These are phyloP conservation scores for Neurospora cerealis DNA, from an alignment of 495 filamentous ascomycete genomes.

Conservation along the genomic window DNA sequence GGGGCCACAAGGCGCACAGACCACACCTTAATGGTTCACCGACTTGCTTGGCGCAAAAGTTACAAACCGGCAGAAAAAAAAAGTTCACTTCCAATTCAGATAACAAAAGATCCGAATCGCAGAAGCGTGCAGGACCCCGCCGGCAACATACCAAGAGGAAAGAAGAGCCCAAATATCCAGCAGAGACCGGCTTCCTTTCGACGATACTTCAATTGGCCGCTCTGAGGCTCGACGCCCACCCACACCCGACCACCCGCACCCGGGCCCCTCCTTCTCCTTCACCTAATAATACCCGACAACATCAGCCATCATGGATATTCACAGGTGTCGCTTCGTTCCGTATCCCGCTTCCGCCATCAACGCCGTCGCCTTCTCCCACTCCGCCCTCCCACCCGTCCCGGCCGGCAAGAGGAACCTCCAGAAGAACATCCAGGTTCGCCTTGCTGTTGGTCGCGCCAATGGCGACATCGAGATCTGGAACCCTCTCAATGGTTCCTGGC, in stretches of 20 bases:
- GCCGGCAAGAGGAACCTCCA: constrained; percentile 44
- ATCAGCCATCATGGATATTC: constrained; percentile 68
- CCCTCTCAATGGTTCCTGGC: constrained; percentile 73
- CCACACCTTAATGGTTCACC: constrained; percentile 21
- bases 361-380: constrained; percentile 85
- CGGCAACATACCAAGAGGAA: neutral
- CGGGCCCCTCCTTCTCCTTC: neutral
- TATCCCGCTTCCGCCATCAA: constrained; percentile 91
- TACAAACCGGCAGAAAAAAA: constrained; percentile 26
- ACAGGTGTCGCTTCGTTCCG: constrained; percentile 94
- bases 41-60: constrained; percentile 11
- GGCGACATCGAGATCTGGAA: constrained; percentile 99
- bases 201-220: neutral
- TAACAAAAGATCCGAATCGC: constrained; percentile 1
- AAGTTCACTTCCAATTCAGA: constrained; percentile 13
- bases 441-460: constrained; percentile 87
- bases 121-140: neutral
- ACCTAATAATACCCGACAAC: constrained; percentile 1
- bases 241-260: neutral
- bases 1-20: constrained; percentile 9
- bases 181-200: constrained; percentile 1
- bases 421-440: constrained; percentile 42
- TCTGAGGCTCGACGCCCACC: neutral
- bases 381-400: constrained; percentile 51
- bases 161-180: neutral